phyloP scores from a whole-genome alignment of 768 basidiomycete genomes.

The Mycena olivaceomarginata region DNA sequence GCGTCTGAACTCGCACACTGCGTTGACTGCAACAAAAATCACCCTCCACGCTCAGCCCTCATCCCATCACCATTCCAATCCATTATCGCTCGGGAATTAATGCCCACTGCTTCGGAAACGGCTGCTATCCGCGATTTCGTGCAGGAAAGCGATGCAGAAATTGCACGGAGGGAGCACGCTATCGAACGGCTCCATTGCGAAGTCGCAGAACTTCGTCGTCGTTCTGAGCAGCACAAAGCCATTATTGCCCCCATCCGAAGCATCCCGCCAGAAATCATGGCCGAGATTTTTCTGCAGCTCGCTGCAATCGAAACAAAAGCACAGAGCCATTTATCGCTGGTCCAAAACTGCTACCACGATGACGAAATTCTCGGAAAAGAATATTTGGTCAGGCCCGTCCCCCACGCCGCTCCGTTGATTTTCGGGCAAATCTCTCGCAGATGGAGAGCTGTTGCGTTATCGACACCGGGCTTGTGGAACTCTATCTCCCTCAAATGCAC shows the following conservation, averaged over 20 bases:
- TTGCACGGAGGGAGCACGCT: background rate
- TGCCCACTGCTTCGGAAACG: background rate
- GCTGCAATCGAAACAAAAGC: background rate
- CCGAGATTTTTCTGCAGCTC: background rate
- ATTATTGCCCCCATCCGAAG: conserved; percentile 8
- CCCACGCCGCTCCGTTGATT: background rate
- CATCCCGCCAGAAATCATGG: background rate
- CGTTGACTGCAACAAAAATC: too few species aligned
- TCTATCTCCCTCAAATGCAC: background rate
- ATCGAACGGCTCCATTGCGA: background rate
- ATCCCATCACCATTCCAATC: background rate
- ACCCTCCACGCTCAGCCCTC: background rate
- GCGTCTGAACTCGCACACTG: too few species aligned
- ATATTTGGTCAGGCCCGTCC: background rate
- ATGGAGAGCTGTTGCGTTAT: conserved; percentile 11
- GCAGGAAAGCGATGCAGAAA: background rate
- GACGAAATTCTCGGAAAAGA: background rate
- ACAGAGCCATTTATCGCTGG: background rate
- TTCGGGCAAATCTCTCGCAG: conserved; percentile 3
- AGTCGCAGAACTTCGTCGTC: background rate
- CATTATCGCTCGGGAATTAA: background rate
- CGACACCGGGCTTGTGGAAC: conserved; percentile 6
- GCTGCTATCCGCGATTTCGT: background rate
- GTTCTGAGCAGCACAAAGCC: background rate
- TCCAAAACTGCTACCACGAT: background rate